phyloP scores from a whole-genome alignment of 345 rosid species.

The Lepidium aucheri region DNA sequence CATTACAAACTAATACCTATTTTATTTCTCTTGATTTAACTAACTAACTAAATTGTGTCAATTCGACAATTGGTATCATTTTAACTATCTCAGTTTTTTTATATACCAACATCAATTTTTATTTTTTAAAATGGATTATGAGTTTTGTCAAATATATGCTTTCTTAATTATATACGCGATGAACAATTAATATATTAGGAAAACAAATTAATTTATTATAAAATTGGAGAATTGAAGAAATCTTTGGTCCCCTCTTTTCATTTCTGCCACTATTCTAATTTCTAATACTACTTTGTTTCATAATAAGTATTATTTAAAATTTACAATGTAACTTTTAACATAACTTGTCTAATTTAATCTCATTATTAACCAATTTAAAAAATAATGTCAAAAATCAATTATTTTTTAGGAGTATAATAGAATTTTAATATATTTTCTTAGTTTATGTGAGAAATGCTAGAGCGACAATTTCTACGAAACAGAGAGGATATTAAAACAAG shows the following conservation, averaged over 20 bases:
- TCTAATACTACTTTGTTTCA: background rate
- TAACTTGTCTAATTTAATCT: no score
- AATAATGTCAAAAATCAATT: no score
- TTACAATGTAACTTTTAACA: no score
- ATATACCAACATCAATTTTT: background rate
- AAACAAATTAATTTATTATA: background rate
- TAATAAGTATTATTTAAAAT: no score
- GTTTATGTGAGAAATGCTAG: no score
- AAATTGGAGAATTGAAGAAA: background rate
- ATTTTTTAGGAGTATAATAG: no score
- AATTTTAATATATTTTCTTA: no score
- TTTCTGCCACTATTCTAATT: background rate
- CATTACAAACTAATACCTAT: background rate
- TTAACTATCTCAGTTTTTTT: background rate
- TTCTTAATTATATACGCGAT: background rate
- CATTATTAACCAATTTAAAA: no score
- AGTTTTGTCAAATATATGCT: background rate
- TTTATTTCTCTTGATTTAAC: background rate
- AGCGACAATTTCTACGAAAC: no score
- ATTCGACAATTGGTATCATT: background rate
- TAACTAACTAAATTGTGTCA: background rate
- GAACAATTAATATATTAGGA: background rate
- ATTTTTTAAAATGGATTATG: background rate
- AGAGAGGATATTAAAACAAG: no score
- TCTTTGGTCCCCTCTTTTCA: background rate